Evolutionary conservation across 768 basidiomycete species (phyloP).

Genomic region (Hygrocybe coccinea): DNA sequence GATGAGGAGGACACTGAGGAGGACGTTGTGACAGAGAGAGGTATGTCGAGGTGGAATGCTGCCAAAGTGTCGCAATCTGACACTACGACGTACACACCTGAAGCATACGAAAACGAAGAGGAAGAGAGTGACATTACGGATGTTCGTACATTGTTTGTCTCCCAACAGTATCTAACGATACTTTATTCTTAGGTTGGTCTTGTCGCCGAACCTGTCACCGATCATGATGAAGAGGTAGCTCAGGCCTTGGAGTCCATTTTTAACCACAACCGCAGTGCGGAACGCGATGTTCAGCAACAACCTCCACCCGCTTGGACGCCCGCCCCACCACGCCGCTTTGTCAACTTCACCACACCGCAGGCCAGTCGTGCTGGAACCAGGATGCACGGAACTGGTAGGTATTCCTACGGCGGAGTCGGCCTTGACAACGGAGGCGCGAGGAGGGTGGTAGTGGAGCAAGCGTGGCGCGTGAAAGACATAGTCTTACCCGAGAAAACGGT

Average conservation of each 20-base stretch:
- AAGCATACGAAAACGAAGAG: not conserved
- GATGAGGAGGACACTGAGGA: conserved; percentile 21
- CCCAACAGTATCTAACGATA: not conserved
- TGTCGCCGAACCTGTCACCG: not conserved
- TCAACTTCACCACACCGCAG: conserved; percentile 61
- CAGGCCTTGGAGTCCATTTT: not conserved
- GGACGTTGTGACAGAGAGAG: conserved; percentile 30
- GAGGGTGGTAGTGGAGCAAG: conserved; percentile 44
- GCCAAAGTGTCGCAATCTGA: conserved; percentile 39
- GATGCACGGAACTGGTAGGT: conserved; percentile 19
- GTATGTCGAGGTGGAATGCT: conserved; percentile 41
- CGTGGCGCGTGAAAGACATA: conserved; percentile 56
- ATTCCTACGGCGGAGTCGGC: conserved; percentile 40
- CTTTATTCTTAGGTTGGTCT: not conserved
- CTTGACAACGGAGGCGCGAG: conserved; percentile 35
- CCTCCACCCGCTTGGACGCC: not conserved
- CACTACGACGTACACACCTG: conserved; percentile 6
- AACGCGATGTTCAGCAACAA: conserved; percentile 1
- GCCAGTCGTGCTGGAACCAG: conserved; percentile 8
- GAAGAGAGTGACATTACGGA: not conserved
- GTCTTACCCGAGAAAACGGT: conserved; percentile 34
- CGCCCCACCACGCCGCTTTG: conserved; percentile 17
- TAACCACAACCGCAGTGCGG: conserved; percentile 8
- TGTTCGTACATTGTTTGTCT: not conserved
- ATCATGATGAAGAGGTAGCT: not conserved